Evolutionary conservation across 345 rosid species (phyloP), one percentile per base, ranked within the genome.

Genomic region (Boechera stricta): DNA sequence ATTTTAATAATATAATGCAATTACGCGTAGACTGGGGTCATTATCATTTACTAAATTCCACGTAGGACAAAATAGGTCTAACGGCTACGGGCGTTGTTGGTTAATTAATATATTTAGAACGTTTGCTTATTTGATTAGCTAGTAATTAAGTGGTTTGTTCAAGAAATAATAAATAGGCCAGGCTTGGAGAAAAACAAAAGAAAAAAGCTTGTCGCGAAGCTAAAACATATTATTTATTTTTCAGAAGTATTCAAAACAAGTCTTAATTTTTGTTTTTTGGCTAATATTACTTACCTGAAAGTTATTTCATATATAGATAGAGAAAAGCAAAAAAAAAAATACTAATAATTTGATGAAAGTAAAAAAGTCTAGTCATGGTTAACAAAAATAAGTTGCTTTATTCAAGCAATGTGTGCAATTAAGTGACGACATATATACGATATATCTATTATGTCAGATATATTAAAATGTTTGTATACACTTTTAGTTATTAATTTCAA

Each of bases 1-100:
- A 9, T 33, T 67, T 61, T 32, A 64, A 36, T 60, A 58, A 33
- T 60, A 67, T n/a, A 67, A 73, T 73, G 64, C 82, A 60, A 53
- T 79, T 67, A 67, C 81, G 77, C 77, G 81, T 78, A 72, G 69
- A 53, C 77, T 78, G 66, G 81, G 77, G 77, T 73, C 78, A 79
- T 78, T 78, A 73, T 36, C 78, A 67, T 73, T 79, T 73, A 67
- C 74, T 73, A 72, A 65, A 73, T 26, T 73, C 59, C 82, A 79
- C 78, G 52, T 35, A 55, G 2, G 74, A 73, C 82, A 73, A 60
- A 67, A 61, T 42, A 73, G 51, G 49, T 61, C 77, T 72, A 78
- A 78, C 63, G 77, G 73, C 81, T 72, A 78, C 77, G 62, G 57
- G 15, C 77, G 42, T 66, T 41, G 69, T 78, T 78, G 64, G 55